These are phyloP conservation scores for Salvia splendens DNA, from an alignment of 257 asterid species.

Conservation along the genomic window DNA sequence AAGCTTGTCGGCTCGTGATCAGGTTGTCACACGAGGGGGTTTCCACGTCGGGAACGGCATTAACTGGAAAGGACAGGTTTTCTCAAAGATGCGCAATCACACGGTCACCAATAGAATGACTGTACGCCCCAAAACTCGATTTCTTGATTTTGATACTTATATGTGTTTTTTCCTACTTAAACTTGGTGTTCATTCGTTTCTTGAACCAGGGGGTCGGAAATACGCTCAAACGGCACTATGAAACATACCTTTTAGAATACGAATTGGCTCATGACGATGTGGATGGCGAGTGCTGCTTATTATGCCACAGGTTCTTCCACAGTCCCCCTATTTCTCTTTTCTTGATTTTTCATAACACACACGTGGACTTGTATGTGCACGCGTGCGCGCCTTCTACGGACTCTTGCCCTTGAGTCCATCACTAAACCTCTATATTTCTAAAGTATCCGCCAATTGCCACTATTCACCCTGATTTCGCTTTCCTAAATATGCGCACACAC, in stretches of 20 bases:
- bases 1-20: constrained; percentile 19
- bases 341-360: neutral
- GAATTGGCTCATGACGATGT: constrained; percentile 99
- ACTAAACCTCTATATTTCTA: constrained; percentile 20
- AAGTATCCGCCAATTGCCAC: constrained; percentile 51
- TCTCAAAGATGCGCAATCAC: constrained; percentile 99
- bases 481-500: neutral
- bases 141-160: neutral
- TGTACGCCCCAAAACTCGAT: constrained; percentile 42
- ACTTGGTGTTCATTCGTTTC: neutral
- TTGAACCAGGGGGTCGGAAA: constrained; percentile 92
- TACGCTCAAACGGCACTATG: constrained; percentile 95
- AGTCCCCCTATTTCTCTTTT: neutral
- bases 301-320: constrained; percentile 80
- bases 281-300: constrained; percentile 97
- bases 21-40: constrained; percentile 99
- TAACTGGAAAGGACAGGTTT: constrained; percentile 99
- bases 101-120: constrained; percentile 97
- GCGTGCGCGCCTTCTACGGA: neutral
- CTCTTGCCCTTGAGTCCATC: neutral
- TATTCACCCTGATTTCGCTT: neutral
- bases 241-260: constrained; percentile 92
- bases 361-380: no score
- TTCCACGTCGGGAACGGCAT: constrained; percentile 98
- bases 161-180: no score